Conservation (phyloP, 2,329 filamentous ascomycete species). For the Aureobasidium sp. region DNA sequence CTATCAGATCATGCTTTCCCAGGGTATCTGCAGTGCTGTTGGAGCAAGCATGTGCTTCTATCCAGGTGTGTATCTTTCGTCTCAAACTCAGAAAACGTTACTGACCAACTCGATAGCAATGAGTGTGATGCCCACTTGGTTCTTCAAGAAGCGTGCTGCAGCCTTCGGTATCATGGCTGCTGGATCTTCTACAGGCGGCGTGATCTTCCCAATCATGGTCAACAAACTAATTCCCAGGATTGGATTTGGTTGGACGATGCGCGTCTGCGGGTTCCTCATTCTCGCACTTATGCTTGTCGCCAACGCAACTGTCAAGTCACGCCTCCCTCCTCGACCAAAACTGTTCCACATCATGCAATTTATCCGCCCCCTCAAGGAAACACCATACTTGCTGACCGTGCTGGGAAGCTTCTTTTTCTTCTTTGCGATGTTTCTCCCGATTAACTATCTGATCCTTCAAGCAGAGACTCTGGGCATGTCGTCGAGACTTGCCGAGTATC, state of each 20-base stretch:
- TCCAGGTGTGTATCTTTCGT: slow-evolving; percentile 19
- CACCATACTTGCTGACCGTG: slow-evolving; percentile 22
- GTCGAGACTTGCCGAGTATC: slow-evolving; percentile 38
- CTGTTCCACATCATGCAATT: slow-evolving; percentile 25
- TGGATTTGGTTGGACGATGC: slow-evolving; percentile 51
- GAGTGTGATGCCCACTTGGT: slow-evolving; percentile 38
- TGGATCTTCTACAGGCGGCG: slow-evolving; percentile 43
- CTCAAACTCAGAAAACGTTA: background rate
- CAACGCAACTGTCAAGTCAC: slow-evolving; percentile 43
- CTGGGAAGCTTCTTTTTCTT: slow-evolving; percentile 44
- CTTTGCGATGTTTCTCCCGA: slow-evolving; percentile 53
- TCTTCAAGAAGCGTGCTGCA: slow-evolving; percentile 39
- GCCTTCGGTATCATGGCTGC: slow-evolving; percentile 42
- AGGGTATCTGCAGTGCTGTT: slow-evolving; percentile 45
- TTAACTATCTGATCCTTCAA: slow-evolving; percentile 41
- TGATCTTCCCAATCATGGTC: slow-evolving; percentile 56
- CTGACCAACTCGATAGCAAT: slow-evolving; percentile 20
- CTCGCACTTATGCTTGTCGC: slow-evolving; percentile 48
- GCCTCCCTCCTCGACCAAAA: slow-evolving; percentile 33
- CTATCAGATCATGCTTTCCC: slow-evolving; percentile 47
- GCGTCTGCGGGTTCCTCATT: slow-evolving; percentile 51
- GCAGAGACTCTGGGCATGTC: slow-evolving; percentile 42
- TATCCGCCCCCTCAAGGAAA: slow-evolving; percentile 24
- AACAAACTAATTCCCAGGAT: slow-evolving; percentile 43
- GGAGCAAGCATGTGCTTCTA: slow-evolving; percentile 44